Percentiles rank a stretch among this genome's conserved stretches.
phyloP scores from a whole-genome alignment of 2,329 filamentous ascomycete genomes.

The Claviceps arundinis region DNA sequence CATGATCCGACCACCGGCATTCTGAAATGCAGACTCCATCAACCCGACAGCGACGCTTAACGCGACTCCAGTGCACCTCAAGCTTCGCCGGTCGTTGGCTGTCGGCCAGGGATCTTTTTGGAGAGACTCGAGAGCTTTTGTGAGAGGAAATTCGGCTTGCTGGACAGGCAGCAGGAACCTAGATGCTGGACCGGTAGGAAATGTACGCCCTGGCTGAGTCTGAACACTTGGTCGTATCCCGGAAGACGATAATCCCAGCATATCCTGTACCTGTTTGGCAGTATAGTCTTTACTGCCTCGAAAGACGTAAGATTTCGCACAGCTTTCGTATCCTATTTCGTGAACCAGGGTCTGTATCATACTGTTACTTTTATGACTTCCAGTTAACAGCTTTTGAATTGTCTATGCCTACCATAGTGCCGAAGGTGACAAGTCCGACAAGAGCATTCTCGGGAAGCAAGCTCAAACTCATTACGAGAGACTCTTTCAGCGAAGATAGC shows the following conservation, averaged over 20 bases:
- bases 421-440: conserved; percentile 74
- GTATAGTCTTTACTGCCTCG: conserved; percentile 93
- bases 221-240: conserved; percentile 63
- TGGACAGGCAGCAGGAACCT: conserved; percentile 89
- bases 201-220: conserved; percentile 60
- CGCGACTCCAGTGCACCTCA: conserved; percentile 93
- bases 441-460: conserved; percentile 69
- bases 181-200: conserved; percentile 67
- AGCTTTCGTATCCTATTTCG: conserved; percentile 95
- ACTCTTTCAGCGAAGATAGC: conserved; percentile 70
- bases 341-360: conserved; percentile 65
- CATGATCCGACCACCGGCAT: conserved; percentile 92
- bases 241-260: conserved; percentile 72
- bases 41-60: conserved; percentile 87
- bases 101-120: conserved; percentile 98
- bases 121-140: conserved; percentile 85
- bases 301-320: conserved; percentile 97
- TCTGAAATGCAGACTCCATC: conserved; percentile 89
- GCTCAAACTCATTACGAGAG: conserved; percentile 73
- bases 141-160: conserved; percentile 94
- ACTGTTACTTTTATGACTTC: not conserved
- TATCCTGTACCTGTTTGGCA: conserved; percentile 98
- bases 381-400: not conserved
- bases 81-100: conserved; percentile 75
- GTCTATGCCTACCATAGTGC: conserved; percentile 62